Percentiles rank a stretch among this genome's conserved stretches.
These are phyloP conservation scores for Mucor mucedo DNA, from an alignment of 371 early-diverging fungal species.

Conservation along the genomic window DNA sequence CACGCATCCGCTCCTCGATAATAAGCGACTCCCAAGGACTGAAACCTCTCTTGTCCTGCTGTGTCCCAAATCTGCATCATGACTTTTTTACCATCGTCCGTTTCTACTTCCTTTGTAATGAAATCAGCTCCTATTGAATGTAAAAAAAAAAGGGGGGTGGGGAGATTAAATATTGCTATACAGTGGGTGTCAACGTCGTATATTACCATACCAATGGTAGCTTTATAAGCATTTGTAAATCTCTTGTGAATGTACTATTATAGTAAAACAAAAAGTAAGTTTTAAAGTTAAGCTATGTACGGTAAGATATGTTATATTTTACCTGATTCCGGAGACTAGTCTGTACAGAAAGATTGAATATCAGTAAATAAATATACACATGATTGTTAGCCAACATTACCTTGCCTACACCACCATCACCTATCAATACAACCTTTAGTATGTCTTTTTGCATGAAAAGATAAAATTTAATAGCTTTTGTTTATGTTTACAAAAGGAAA, in stretches of 20 bases:
- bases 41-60: slow-evolving; percentile 96
- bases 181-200: too few species aligned
- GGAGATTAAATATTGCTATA: too few species aligned
- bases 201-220: slow-evolving; percentile 86
- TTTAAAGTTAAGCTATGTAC: neutral
- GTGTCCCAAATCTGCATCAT: slow-evolving; percentile 81
- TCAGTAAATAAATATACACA: neutral
- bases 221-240: slow-evolving; percentile 96
- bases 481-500: too few species aligned
- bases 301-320: neutral
- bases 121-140: slow-evolving; percentile 78
- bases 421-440: slow-evolving; percentile 80
- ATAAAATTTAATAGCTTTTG: neutral
- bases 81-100: slow-evolving; percentile 76
- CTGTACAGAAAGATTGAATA: slow-evolving; percentile 17
- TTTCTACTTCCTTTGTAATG: slow-evolving; percentile 89
- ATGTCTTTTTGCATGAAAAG: slow-evolving; percentile 54
- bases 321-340: slow-evolving; percentile 71
- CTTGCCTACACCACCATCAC: slow-evolving; percentile 89
- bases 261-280: slow-evolving; percentile 7
- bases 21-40: slow-evolving; percentile 94
- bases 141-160: neutral
- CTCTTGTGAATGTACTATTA: slow-evolving; percentile 88
- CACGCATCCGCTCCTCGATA: slow-evolving; percentile 99
- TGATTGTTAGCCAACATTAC: slow-evolving; percentile 24